These are phyloP conservation scores for Leptomonas seymouri DNA, from an alignment of 208 protist genomes.

Conservation along the genomic window DNA sequence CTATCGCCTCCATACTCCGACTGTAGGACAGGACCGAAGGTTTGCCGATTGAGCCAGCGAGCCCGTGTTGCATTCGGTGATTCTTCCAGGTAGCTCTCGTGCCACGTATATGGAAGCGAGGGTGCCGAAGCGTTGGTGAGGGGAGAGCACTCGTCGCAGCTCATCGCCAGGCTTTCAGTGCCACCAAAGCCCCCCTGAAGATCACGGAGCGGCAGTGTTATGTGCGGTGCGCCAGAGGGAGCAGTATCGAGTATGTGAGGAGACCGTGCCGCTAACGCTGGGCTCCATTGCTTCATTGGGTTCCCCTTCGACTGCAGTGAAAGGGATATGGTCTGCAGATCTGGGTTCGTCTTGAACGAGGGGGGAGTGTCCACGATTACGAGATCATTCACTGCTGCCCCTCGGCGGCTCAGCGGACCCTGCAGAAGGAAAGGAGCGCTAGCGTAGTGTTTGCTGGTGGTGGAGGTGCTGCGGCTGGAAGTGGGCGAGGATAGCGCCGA, in stretches of 20 bases:
- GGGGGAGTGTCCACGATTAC: conserved; percentile 20
- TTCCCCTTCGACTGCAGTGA: neutral
- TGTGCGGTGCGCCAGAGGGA: too few species aligned
- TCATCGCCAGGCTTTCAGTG: neutral
- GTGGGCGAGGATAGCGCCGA: neutral
- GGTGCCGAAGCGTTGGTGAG: conserved; percentile 9
- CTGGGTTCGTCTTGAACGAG: neutral
- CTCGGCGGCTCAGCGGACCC: neutral
- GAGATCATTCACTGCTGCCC: neutral
- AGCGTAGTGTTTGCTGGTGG: conserved; percentile 4
- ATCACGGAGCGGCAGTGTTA: neutral
- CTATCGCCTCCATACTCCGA: conserved; percentile 36
- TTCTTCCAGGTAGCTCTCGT: conserved; percentile 40
- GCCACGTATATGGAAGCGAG: conserved; percentile 44
- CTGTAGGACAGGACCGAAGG: conserved; percentile 46
- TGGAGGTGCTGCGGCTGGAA: neutral
- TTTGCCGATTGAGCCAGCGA: conserved; percentile 41
- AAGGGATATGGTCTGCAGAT: neutral
- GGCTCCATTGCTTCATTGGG: too few species aligned
- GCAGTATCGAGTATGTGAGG: too few species aligned
- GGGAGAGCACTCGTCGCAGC: neutral
- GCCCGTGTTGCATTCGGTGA: conserved; percentile 16
- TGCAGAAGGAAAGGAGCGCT: conserved; percentile 14
- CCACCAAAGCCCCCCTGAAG: neutral
- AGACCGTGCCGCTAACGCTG: too few species aligned